Evolutionary conservation across 768 basidiomycete species (phyloP), one percentile per base, ranked within the genome.

Genomic region (Naganishia friedmannii): DNA sequence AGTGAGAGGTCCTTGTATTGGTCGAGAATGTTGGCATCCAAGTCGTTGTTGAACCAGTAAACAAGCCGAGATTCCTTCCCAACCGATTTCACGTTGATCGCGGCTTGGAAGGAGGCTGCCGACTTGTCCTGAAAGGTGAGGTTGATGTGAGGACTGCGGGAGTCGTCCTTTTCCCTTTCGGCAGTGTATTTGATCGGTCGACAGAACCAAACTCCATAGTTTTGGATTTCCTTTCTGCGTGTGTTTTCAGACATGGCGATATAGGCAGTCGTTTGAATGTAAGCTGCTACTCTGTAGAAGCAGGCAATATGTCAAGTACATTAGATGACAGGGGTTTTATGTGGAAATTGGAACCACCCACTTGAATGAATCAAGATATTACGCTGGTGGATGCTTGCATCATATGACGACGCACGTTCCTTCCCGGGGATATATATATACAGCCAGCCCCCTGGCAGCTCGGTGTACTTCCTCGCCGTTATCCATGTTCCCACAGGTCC

Each of bases 1-100:
- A 31, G 53, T 8, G 51, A 19, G 15, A 67, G 53, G 29, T 67
- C 53, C 53, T 53, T 53, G 29, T 53, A 53, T 51, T 32, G 21
- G 17, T 54, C n/a, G 66, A 67, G 21, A 29, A 53, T 26, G 19
- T 28, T 7, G 9, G 46, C 48, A 32, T 51, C 53, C 26, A 67
- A 23, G 15, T 37, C 28, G 51, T 53, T 31, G 53, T 67, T 67
- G 29, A 53, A 6, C 66, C 66, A 67, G 53, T 53, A 67, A 17
- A 67, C 51, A 15, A 67, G 53, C 15, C 53, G 48, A 9, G 66
- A 67, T 19, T 67, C 66, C 17, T 37, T 54, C 6, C 32, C 32
- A 31, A 23, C 32, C 1, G 66, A 67, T 29, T 67, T 67, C 29
- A 67, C 45, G 23, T 67, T 67, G 48, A 67, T 67, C 6, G 66